A percentile compares a stretch with the other conserved stretches of the same genome.
These are phyloP conservation scores for Catenaria anguillulae DNA, from an alignment of 371 early-diverging fungal genomes.

Conservation along the genomic window DNA sequence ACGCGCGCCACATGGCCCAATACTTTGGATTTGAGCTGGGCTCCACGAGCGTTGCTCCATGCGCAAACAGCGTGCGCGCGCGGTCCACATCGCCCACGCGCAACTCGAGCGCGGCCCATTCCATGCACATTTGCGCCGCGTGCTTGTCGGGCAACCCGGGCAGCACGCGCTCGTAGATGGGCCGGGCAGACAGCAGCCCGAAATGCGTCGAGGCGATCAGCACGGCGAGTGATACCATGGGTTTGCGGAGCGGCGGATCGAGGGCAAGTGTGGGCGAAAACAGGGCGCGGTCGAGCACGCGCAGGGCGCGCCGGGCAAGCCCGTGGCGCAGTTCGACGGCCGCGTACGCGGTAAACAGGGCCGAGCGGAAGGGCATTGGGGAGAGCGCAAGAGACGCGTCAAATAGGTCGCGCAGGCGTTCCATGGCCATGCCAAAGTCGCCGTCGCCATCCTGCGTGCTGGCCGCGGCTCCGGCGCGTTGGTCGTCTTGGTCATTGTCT, in stretches of 20 bases:
- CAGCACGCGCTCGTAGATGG: constrained; percentile 83
- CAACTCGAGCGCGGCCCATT: constrained; percentile 75
- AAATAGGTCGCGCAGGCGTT: constrained; percentile 86
- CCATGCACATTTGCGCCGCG: constrained; percentile 59
- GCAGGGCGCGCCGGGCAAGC: constrained; percentile 76
- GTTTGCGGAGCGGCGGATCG: constrained; percentile 42
- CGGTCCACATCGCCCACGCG: constrained; percentile 91
- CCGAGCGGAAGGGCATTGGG: constrained; percentile 71
- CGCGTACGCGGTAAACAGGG: constrained; percentile 83
- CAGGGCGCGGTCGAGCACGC: constrained; percentile 83
- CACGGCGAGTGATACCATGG: not conserved
- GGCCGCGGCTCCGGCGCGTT: not conserved
- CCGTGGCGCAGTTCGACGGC: constrained; percentile 89
- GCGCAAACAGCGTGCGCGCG: constrained; percentile 78
- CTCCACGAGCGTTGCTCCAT: constrained; percentile 76
- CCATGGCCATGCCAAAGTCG: constrained; percentile 58
- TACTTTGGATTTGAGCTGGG: constrained; percentile 45
- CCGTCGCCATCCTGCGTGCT: not conserved
- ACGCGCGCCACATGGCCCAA: constrained; percentile 90
- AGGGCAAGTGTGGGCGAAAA: no score
- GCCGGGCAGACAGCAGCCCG: constrained; percentile 74
- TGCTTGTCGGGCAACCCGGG: constrained; percentile 68
- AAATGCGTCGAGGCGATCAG: constrained; percentile 27
- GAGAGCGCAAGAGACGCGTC: constrained; percentile 83
- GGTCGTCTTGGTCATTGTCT: not conserved